Conservation (phyloP, 106 monocot species). For the Cymbidium sinense region DNA sequence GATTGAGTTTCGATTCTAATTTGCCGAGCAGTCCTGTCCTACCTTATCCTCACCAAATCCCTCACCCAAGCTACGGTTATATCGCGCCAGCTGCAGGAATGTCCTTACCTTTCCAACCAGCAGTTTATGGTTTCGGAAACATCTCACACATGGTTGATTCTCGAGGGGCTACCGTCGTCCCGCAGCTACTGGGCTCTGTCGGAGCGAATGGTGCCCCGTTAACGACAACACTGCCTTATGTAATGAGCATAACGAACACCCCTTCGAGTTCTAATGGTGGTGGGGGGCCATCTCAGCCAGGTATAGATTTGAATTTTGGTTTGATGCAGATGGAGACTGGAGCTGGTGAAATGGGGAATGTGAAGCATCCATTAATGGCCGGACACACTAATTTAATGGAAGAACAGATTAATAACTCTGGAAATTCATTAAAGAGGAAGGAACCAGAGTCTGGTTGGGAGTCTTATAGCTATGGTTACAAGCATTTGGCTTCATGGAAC, state of each 20-base stretch:
- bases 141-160: constrained; percentile 6
- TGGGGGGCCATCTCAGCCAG: constrained; percentile 20
- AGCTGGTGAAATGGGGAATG: constrained; percentile 6
- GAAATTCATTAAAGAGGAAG: constrained; percentile 38
- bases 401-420: constrained; percentile 8
- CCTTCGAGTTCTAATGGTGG: constrained; percentile 21
- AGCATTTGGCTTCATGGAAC: constrained; percentile 38
- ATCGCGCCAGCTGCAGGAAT: constrained; percentile 17
- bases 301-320: constrained; percentile 60
- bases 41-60: constrained; percentile 32
- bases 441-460: constrained; percentile 38
- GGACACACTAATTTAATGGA: neutral
- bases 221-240: constrained; percentile 25
- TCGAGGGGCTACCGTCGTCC: constrained; percentile 7
- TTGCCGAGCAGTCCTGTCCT: neutral
- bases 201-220: constrained; percentile 11
- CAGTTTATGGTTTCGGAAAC: constrained; percentile 37
- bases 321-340: neutral
- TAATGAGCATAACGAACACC: constrained; percentile 23
- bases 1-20: neutral
- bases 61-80: constrained; percentile 30
- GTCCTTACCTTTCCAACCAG: constrained; percentile 34
- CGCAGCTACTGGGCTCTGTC: constrained; percentile 31
- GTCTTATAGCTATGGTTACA: constrained; percentile 32
- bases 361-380: constrained; percentile 30